Conservation (phyloP, 179 eudicot genomes). For the Actinidia arguta region DNA sequence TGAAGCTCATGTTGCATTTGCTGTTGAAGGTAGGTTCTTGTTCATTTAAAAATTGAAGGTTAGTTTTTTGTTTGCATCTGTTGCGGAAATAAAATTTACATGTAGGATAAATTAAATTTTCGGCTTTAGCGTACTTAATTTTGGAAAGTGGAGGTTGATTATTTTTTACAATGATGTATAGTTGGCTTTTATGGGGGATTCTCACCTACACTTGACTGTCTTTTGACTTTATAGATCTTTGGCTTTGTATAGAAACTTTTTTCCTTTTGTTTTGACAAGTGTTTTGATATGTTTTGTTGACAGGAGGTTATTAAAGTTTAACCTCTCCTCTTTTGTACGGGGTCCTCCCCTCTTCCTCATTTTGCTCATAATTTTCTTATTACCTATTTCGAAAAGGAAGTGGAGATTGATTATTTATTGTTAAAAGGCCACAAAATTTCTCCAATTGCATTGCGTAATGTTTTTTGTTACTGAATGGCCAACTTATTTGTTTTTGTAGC, state of each 20-base stretch:
- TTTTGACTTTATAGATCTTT: no score
- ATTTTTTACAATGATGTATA: background rate
- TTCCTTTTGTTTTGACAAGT: no score
- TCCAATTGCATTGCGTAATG: background rate
- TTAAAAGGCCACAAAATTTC: background rate
- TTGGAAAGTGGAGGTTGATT: background rate
- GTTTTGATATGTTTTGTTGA: no score
- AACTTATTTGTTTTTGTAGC: background rate
- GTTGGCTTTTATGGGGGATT: no score
- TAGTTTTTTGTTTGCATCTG: background rate
- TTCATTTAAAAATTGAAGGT: background rate
- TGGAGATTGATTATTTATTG: background rate
- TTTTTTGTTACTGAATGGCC: background rate
- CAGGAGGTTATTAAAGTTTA: no score
- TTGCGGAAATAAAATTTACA: background rate
- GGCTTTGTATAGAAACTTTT: no score
- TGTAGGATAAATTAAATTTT: background rate
- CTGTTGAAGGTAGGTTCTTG: slow-evolving; percentile 65
- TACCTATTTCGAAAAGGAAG: no score
- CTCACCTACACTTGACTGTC: no score
- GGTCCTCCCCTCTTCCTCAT: no score
- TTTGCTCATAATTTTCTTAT: no score
- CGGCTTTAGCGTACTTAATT: background rate
- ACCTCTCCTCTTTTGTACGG: no score
- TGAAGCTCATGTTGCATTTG: slow-evolving; percentile 90